Evolutionary conservation across 345 rosid species (phyloP).

Genomic region (Eutrema yunnanense): DNA sequence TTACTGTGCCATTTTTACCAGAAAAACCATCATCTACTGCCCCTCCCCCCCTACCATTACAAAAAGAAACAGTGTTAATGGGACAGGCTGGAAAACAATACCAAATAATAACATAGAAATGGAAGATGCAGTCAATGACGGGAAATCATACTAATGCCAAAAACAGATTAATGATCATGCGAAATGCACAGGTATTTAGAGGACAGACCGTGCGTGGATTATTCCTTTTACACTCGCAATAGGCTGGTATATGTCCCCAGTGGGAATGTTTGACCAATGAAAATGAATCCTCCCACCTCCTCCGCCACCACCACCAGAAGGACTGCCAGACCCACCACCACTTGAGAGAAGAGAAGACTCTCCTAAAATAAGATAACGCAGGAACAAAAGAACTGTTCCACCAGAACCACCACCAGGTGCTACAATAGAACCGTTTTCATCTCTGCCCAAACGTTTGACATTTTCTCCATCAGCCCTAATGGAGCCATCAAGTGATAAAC

Average conservation of each 20-base stretch:
- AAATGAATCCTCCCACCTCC: conserved; percentile 99
- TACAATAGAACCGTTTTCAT: conserved; percentile 32
- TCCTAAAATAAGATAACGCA: conserved; percentile 53
- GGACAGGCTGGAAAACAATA: background rate
- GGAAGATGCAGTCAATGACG: background rate
- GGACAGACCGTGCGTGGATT: conserved; percentile 59
- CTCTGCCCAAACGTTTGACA: conserved; percentile 31
- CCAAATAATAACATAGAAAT: background rate
- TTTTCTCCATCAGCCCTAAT: conserved; percentile 88
- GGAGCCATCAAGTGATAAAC: conserved; percentile 68
- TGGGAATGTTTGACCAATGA: conserved; percentile 96
- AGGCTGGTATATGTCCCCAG: conserved; percentile 98
- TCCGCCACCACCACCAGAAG: conserved; percentile 84
- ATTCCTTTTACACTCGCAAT: conserved; percentile 80
- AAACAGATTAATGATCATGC: background rate
- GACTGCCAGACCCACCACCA: conserved; percentile 83
- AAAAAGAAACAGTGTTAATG: conserved; percentile 1
- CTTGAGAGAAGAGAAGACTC: conserved; percentile 74
- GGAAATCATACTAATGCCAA: background rate
- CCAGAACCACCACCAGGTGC: conserved; percentile 98
- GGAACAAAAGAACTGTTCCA: conserved; percentile 78
- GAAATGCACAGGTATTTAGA: background rate
- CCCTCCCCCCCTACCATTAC: conserved; percentile 60
- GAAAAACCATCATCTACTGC: conserved; percentile 44
- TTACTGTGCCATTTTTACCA: conserved; percentile 83